phyloP scores from a whole-genome alignment of 331 rosid species.

The Erythrophleum ivorense region DNA sequence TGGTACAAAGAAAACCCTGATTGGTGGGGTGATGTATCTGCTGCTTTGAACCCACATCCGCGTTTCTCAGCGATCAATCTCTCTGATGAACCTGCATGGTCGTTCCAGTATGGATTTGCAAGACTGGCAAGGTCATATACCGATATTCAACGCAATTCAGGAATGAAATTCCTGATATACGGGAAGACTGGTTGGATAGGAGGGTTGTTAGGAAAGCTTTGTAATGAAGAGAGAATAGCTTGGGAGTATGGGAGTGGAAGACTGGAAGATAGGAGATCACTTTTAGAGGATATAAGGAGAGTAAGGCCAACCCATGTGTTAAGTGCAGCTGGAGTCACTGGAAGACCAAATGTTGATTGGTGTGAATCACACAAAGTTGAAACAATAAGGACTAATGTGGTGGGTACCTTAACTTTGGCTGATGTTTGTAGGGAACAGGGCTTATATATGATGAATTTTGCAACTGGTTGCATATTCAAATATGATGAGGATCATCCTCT shows the following conservation, averaged over 20 bases:
- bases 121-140: conserved; percentile 55
- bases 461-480: conserved; percentile 81
- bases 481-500: conserved; percentile 59
- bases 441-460: conserved; percentile 67
- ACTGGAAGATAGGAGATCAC: conserved; percentile 59
- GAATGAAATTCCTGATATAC: conserved; percentile 66
- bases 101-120: conserved; percentile 54
- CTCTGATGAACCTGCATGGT: conserved; percentile 61
- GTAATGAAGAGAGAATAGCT: conserved; percentile 56
- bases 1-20: conserved; percentile 63
- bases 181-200: conserved; percentile 81
- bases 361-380: conserved; percentile 67
- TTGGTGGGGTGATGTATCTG: conserved; percentile 82
- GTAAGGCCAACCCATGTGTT: conserved; percentile 67
- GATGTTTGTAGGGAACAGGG: conserved; percentile 63
- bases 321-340: conserved; percentile 74
- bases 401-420: conserved; percentile 63
- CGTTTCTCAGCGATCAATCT: conserved; percentile 50
- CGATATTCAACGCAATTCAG: conserved; percentile 35
- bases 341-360: conserved; percentile 84
- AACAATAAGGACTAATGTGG: conserved; percentile 68
- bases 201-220: conserved; percentile 65
- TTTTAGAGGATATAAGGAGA: conserved; percentile 58
- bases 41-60: conserved; percentile 72
- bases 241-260: conserved; percentile 71